A percentile compares a stretch with the other conserved stretches of the same genome.
These are phyloP conservation scores for Scedosporium aurantiacum DNA, from an alignment of 2,329 filamentous ascomycete species.

Conservation along the genomic window DNA sequence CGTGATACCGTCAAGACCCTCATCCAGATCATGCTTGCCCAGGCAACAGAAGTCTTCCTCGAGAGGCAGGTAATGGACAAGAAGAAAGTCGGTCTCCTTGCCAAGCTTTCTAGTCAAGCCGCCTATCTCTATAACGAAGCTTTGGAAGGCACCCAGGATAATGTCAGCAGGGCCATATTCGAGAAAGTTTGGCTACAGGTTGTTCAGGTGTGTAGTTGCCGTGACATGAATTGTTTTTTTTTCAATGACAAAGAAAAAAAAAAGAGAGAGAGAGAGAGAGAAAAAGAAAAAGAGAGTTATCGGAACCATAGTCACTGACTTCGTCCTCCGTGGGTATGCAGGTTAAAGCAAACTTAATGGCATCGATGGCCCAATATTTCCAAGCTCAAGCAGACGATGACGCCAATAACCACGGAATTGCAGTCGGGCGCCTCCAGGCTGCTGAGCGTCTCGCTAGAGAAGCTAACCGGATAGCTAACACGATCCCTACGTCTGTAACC, in stretches of 20 bases:
- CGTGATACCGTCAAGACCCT: constrained; percentile 91
- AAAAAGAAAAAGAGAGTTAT: too few species aligned
- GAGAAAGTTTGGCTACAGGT: constrained; percentile 88
- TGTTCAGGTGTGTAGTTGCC: constrained; percentile 48
- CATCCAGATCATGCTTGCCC: constrained; percentile 85
- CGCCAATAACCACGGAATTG: constrained; percentile 72
- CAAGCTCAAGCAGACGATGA: constrained; percentile 88
- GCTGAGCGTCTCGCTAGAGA: constrained; percentile 72
- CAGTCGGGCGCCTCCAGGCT: constrained; percentile 70
- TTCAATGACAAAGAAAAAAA: too few species aligned
- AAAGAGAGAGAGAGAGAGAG: too few species aligned
- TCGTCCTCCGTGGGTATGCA: constrained; percentile 16
- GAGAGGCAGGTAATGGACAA: constrained; percentile 90
- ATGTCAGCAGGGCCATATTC: constrained; percentile 81
- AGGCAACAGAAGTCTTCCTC: constrained; percentile 93
- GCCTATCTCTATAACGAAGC: constrained; percentile 81
- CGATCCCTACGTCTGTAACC: constrained; percentile 70
- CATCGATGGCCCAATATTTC: constrained; percentile 83
- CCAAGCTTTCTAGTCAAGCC: constrained; percentile 86
- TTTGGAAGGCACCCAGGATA: constrained; percentile 82
- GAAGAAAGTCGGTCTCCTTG: constrained; percentile 85
- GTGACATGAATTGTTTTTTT: too few species aligned
- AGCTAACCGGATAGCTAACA: constrained; percentile 62
- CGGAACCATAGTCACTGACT: not conserved
- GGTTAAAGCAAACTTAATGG: constrained; percentile 72